Conservation (phyloP, 345 rosid species). For the Anacardium occidentale region DNA sequence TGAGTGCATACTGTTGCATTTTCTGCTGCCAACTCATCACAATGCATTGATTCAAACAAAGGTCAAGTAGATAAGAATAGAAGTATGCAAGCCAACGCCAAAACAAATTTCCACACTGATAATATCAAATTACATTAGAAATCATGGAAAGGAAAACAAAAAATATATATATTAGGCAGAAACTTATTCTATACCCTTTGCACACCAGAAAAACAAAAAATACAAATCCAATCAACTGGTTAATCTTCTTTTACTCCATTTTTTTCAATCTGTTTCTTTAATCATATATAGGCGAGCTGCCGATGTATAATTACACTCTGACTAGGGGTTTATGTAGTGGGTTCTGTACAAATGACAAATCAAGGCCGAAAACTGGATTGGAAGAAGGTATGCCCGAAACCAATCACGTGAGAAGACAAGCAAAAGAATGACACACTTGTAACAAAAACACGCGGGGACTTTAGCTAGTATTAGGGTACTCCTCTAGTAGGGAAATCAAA, state of each 20-base stretch:
- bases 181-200: constrained; percentile 56
- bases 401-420: constrained; percentile 35
- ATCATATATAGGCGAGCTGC: constrained; percentile 57
- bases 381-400: constrained; percentile 33
- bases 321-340: constrained; percentile 34
- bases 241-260: constrained; percentile 40
- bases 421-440: constrained; percentile 49
- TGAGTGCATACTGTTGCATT: neutral
- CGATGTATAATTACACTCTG: constrained; percentile 61
- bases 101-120: constrained; percentile 48
- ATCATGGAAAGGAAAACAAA: constrained; percentile 19
- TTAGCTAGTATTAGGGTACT: constrained; percentile 37
- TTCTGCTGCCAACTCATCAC: constrained; percentile 17
- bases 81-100: constrained; percentile 52
- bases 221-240: constrained; percentile 47
- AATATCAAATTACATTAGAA: constrained; percentile 42
- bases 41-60: constrained; percentile 14
- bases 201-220: constrained; percentile 40
- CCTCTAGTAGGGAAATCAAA: constrained; percentile 25
- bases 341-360: constrained; percentile 62
- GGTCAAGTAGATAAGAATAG: neutral
- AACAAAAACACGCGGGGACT: constrained; percentile 37
- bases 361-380: constrained; percentile 45
- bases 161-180: constrained; percentile 19
- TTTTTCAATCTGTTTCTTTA: constrained; percentile 23